A percentile compares a stretch with the other conserved stretches of the same genome.
phyloP scores from a whole-genome alignment of 225 moss, liverwort and hornwort species.

The Asterella californica region DNA sequence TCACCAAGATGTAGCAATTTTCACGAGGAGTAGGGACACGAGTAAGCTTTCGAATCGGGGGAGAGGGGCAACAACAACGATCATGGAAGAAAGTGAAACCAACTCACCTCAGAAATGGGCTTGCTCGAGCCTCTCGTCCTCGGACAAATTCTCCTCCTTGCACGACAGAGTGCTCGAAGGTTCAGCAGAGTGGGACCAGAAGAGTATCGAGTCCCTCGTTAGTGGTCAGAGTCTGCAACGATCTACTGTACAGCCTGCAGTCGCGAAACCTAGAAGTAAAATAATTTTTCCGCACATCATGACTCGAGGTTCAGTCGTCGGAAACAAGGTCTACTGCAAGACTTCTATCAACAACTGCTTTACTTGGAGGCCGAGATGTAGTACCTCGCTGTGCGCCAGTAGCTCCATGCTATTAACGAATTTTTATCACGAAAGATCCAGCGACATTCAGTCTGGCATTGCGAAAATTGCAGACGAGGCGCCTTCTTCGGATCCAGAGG shows the following conservation, averaged over 20 bases:
- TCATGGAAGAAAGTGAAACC: neutral
- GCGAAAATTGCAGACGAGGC: too few relatives aligned
- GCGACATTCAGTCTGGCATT: conserved; percentile 13
- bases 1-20: too few relatives aligned
- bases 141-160: conserved; percentile 26
- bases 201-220: conserved; percentile 8
- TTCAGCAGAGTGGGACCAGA: conserved; percentile 10
- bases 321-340: conserved; percentile 34
- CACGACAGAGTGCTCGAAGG: conserved; percentile 20
- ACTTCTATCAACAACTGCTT: conserved; percentile 26
- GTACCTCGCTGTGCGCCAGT: neutral
- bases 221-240: conserved; percentile 4
- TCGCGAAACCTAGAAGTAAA: conserved; percentile 18
- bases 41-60: conserved; percentile 13
- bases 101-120: conserved; percentile 21
- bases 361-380: conserved; percentile 3
- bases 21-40: conserved; percentile 9
- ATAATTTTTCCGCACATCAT: conserved; percentile 29
- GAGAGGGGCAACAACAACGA: neutral
- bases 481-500: too few relatives aligned
- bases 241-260: neutral
- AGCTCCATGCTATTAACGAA: conserved; percentile 24
- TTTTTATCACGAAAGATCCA: conserved; percentile 27
- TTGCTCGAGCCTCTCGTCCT: conserved; percentile 31
- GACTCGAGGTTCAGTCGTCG: conserved; percentile 29